Conservation (phyloP, 139 green algal genomes). For the Chlamydomonas sp. region DNA sequence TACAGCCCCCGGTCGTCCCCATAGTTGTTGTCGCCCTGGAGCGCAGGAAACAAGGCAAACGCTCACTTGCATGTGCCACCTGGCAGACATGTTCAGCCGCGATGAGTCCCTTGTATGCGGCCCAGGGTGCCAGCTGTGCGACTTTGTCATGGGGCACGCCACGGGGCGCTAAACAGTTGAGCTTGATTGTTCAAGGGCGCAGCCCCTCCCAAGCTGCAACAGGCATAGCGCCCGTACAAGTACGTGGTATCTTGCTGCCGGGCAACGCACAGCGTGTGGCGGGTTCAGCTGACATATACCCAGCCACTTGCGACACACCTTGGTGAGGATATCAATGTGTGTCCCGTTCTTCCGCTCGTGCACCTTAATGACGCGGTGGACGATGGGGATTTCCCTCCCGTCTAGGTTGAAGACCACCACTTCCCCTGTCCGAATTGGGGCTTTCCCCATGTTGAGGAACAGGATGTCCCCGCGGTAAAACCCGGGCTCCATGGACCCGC, state of each 20-base stretch:
- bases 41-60: not conserved
- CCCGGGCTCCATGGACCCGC: slow-evolving; percentile 97
- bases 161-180: no score
- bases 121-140: no score
- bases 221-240: no score
- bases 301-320: slow-evolving; percentile 58
- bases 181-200: no score
- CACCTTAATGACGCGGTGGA: slow-evolving; percentile 93
- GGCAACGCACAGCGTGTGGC: not conserved
- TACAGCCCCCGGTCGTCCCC: slow-evolving; percentile 93
- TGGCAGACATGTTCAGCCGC: not conserved
- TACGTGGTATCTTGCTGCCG: not conserved
- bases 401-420: slow-evolving; percentile 98
- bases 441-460: slow-evolving; percentile 90
- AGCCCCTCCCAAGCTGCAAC: no score
- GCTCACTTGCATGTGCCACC: not conserved
- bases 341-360: slow-evolving; percentile 66
- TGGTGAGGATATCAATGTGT: slow-evolving; percentile 91
- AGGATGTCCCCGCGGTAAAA: slow-evolving; percentile 98
- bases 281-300: no score
- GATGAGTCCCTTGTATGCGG: not conserved
- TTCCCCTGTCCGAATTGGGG: slow-evolving; percentile 73
- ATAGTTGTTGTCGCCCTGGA: slow-evolving; percentile 96
- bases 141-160: no score
- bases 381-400: slow-evolving; percentile 95